These are phyloP conservation scores for Salvia hispanica DNA, from an alignment of 257 asterid genomes.

Conservation along the genomic window DNA sequence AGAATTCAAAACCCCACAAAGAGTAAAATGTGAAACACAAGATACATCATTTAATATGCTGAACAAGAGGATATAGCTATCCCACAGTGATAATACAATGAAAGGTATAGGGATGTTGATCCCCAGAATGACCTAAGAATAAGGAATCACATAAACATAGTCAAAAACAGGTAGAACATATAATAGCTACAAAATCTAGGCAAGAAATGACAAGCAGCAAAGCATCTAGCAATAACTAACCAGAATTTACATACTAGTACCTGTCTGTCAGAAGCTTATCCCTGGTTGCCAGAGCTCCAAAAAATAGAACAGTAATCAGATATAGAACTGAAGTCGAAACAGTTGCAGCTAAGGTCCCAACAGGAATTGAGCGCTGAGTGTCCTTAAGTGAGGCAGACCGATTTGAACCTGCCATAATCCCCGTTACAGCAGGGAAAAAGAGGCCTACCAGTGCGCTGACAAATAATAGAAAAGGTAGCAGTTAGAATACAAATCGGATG, in stretches of 20 bases:
- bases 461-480: slow-evolving; percentile 36
- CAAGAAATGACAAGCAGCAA: slow-evolving; percentile 1
- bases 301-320: slow-evolving; percentile 72
- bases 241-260: slow-evolving; percentile 38
- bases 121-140: slow-evolving; percentile 5
- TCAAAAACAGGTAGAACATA: slow-evolving; percentile 7
- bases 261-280: slow-evolving; percentile 98
- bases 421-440: slow-evolving; percentile 99
- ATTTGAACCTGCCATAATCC: slow-evolving; percentile 99
- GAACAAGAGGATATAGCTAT: neutral
- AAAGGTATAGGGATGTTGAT: slow-evolving; percentile 5
- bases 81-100: neutral
- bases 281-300: slow-evolving; percentile 95
- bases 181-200: slow-evolving; percentile 6
- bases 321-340: slow-evolving; percentile 76
- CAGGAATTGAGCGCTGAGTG: slow-evolving; percentile 95
- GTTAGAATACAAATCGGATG: slow-evolving; percentile 42
- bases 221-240: slow-evolving; percentile 1
- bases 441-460: slow-evolving; percentile 98
- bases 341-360: slow-evolving; percentile 95
- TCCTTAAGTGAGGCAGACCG: slow-evolving; percentile 98
- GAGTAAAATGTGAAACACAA: neutral
- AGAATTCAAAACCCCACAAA: neutral
- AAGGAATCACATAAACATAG: slow-evolving; percentile 1
- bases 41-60: neutral